These are phyloP conservation scores for Mucor sp. DNA, from an alignment of 371 early-diverging fungal species.

Conservation along the genomic window DNA sequence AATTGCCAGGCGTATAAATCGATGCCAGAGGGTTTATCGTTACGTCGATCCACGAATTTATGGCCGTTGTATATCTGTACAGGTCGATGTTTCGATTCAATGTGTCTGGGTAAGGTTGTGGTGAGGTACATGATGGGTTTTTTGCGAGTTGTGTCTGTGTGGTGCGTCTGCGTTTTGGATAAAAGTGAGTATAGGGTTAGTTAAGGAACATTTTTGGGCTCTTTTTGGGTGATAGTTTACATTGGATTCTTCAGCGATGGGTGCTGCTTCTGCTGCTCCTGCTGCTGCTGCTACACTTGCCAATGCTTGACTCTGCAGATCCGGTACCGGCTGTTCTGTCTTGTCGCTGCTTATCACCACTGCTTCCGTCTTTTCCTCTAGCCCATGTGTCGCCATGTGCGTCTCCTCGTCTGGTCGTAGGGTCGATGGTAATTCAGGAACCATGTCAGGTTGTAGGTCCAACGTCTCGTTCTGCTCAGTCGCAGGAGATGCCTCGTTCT, in stretches of 20 bases:
- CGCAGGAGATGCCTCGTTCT: background rate
- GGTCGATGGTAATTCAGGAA: background rate
- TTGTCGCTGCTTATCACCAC: background rate
- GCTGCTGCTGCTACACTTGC: background rate
- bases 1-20: constrained; percentile 79
- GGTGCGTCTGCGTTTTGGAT: background rate
- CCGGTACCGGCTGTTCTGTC: background rate
- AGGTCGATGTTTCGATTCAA: constrained; percentile 37
- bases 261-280: background rate
- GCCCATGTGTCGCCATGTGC: background rate
- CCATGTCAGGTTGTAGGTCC: background rate
- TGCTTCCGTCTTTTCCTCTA: background rate
- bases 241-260: background rate
- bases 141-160: background rate
- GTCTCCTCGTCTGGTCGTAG: background rate
- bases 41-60: constrained; percentile 33
- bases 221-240: background rate
- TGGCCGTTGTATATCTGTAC: constrained; percentile 48
- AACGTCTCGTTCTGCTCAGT: background rate
- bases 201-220: background rate
- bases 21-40: constrained; percentile 39
- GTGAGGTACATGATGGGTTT: constrained; percentile 19
- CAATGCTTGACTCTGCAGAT: background rate
- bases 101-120: constrained; percentile 27
- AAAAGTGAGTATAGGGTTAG: background rate